Conservation (phyloP, 768 basidiomycete genomes). For the Termitomyces sp. region DNA sequence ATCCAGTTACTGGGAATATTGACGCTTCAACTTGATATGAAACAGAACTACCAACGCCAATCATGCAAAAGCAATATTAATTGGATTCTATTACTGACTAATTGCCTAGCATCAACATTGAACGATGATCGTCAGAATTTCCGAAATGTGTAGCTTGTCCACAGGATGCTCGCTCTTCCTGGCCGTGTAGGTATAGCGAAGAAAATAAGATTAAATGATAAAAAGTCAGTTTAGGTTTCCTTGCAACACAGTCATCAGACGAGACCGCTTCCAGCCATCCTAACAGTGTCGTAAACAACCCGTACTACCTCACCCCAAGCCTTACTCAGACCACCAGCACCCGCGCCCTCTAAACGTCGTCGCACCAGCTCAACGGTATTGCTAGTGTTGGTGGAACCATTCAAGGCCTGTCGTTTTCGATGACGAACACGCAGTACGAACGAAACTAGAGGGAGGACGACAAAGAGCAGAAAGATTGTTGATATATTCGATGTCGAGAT, state of each 20-base stretch:
- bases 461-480: conserved; percentile 41
- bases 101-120: too few relatives aligned
- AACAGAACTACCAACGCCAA: not conserved
- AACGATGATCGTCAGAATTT: too few relatives aligned
- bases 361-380: conserved; percentile 54
- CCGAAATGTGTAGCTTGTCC: not conserved
- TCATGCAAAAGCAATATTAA: not conserved
- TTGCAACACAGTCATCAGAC: conserved; percentile 33
- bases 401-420: conserved; percentile 25
- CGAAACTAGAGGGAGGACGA: conserved; percentile 39
- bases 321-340: conserved; percentile 27
- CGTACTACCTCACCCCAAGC: conserved; percentile 48
- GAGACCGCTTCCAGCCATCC: conserved; percentile 73
- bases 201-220: not conserved
- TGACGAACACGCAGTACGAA: conserved; percentile 48
- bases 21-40: too few relatives aligned
- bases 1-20: too few relatives aligned
- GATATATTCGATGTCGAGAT: conserved; percentile 41
- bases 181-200: not conserved
- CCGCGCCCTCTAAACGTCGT: conserved; percentile 42
- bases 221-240: not conserved
- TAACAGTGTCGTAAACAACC: conserved; percentile 58
- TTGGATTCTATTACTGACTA: not conserved
- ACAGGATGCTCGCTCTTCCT: not conserved
- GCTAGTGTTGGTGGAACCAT: conserved; percentile 13